Conservation (phyloP, 2,329 filamentous ascomycete species). For the Colletotrichum sansevieriae region DNA sequence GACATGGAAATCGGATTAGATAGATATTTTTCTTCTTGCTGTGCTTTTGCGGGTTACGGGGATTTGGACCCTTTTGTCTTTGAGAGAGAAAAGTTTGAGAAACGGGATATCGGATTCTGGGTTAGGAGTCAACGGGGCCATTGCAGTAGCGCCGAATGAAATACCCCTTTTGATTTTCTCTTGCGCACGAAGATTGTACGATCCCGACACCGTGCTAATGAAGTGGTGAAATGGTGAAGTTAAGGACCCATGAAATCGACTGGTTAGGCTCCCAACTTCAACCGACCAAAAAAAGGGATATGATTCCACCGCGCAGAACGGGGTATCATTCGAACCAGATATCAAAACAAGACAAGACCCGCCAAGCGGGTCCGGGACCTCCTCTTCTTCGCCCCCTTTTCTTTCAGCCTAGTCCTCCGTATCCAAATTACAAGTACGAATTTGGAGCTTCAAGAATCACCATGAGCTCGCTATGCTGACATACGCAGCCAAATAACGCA, state of each 20-base stretch:
- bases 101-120: slow-evolving; percentile 8
- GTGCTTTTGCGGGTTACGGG: not conserved
- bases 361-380: not conserved
- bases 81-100: too few species aligned
- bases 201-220: too few species aligned
- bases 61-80: too few species aligned
- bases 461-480: slow-evolving; percentile 9
- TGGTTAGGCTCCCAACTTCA: not conserved
- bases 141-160: slow-evolving; percentile 7
- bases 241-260: too few species aligned
- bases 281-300: not conserved
- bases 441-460: not conserved
- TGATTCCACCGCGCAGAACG: slow-evolving; percentile 25
- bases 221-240: too few species aligned
- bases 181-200: not conserved
- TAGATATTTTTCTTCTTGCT: not conserved
- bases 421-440: slow-evolving; percentile 39
- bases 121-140: slow-evolving; percentile 4
- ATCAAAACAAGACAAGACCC: slow-evolving; percentile 21
- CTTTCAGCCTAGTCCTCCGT: not conserved
- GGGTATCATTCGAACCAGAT: slow-evolving; percentile 36
- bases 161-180: not conserved
- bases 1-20: not conserved
- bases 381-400: not conserved
- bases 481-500: not conserved